Base-by-base conservation (phyloP, 164 flowering plant species). In the Tetrastigma voinierianum region DNA sequence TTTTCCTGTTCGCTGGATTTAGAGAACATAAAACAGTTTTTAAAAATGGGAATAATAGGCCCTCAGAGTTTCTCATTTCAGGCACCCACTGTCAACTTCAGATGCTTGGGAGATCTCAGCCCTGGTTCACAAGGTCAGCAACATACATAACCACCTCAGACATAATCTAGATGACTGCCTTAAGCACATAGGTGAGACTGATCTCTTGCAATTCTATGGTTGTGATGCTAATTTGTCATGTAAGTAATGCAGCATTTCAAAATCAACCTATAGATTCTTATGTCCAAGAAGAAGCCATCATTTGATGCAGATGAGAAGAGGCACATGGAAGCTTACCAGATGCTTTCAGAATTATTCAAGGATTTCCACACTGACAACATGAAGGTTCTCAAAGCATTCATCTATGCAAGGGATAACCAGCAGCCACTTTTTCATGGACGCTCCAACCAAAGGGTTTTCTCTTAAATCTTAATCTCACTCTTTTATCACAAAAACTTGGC, bases 101-200 rank as follows among this genome's bases (percentile, higher is more conserved):
- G 80, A 74, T 47, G 40, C 76, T 10, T 77, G 78, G 76, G 83
- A 80, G 46, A 66, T 80, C 23, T 76, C 79, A 13, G 71, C 59
- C 62, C 56, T 75, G 67, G 63, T 74, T 24, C 78, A 80, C 70
- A 74, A 76, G 72, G 69, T 80, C 51, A 66, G 47, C 49, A 76
- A 54, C 61, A 71, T 76, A 49, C 61, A 54, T 21, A 57, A 70
- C 10, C 75, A 74, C 60, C 65, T 80, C 6, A 53, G 2, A 61
- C 8, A 24, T 18, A 70, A 55, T 5, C 55, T 80, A 23, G 59
- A 16, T 3, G n/a, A 17, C 14, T 76, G 76, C 62, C 21, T 43
- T 46, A 59, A 66, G 61, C 66, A 57, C 43, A 69, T 76, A 56
- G 76, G 79, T 76, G 20, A 19, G 49, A 10, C 16, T 10, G 11